A percentile compares a stretch with the other conserved stretches of the same genome.
These are phyloP conservation scores for Prunus dulcis DNA, from an alignment of 306 rosid species.

Conservation along the genomic window DNA sequence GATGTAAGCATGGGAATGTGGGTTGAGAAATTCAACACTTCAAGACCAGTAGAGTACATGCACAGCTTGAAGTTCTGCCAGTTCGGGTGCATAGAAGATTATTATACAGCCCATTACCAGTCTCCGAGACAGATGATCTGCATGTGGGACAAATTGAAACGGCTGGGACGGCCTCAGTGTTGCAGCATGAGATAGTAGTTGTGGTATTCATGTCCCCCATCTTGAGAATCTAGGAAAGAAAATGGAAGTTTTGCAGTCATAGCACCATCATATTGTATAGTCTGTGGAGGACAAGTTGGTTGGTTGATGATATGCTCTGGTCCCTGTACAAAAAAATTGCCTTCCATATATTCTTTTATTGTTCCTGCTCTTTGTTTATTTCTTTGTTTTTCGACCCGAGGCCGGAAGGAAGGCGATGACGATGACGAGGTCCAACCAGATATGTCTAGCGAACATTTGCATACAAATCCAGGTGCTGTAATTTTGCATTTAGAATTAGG, in stretches of 20 bases:
- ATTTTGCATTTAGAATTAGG: background rate
- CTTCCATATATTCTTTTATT: background rate
- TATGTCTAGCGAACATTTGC: background rate
- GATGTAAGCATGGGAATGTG: constrained; percentile 98
- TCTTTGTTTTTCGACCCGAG: background rate
- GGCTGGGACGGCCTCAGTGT: constrained; percentile 52
- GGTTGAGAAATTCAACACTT: constrained; percentile 70
- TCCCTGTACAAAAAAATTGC: constrained; percentile 2
- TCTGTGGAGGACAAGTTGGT: background rate
- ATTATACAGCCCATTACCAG: constrained; percentile 86
- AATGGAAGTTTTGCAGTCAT: constrained; percentile 49
- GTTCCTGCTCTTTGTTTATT: background rate
- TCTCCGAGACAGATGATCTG: constrained; percentile 90
- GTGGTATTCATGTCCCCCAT: constrained; percentile 4
- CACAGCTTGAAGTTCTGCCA: constrained; percentile 82
- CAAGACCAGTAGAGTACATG: constrained; percentile 53
- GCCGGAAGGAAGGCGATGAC: background rate
- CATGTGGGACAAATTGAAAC: constrained; percentile 66
- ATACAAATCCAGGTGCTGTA: background rate
- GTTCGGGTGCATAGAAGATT: constrained; percentile 75
- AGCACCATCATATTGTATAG: constrained; percentile 27
- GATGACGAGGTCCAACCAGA: background rate
- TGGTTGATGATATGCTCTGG: background rate
- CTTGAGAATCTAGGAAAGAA: constrained; percentile 18
- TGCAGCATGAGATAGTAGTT: constrained; percentile 81